A percentile compares a stretch with the other conserved stretches of the same genome.
phyloP scores from a whole-genome alignment of 2,329 filamentous ascomycete genomes.

The Claviceps digitariae region DNA sequence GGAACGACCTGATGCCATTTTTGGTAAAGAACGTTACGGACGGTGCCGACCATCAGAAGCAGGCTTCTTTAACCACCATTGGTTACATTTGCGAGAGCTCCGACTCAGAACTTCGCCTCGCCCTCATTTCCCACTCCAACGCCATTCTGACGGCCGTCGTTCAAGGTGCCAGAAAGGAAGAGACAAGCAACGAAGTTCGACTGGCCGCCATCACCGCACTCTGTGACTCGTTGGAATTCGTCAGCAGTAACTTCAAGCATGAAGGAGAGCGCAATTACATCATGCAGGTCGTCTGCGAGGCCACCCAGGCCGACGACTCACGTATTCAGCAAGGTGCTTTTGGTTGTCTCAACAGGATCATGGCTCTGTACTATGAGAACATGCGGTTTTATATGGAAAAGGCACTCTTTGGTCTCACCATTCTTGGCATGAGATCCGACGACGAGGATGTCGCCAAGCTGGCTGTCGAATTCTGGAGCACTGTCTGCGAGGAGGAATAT shows the following conservation, averaged over 20 bases:
- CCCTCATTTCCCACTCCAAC: conserved; percentile 79
- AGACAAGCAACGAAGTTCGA: conserved; percentile 80
- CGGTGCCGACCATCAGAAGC: conserved; percentile 79
- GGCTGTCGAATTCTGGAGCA: conserved; percentile 98
- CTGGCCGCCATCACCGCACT: conserved; percentile 87
- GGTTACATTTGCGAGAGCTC: conserved; percentile 97
- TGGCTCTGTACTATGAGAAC: conserved; percentile 97
- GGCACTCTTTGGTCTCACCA: conserved; percentile 91
- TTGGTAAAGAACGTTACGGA: conserved; percentile 88
- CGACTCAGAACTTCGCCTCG: conserved; percentile 70
- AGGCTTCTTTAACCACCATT: conserved; percentile 88
- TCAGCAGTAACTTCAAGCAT: conserved; percentile 96
- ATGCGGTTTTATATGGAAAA: conserved; percentile 99
- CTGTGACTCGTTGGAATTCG: conserved; percentile 93
- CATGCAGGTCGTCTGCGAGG: conserved; percentile 99
- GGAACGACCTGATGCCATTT: conserved; percentile 77
- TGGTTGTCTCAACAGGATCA: conserved; percentile 95
- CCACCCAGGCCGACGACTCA: conserved; percentile 82
- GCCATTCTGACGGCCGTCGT: conserved; percentile 96
- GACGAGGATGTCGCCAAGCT: conserved; percentile 98
- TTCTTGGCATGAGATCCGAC: conserved; percentile 95
- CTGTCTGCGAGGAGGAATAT: conserved; percentile 98
- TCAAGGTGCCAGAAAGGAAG: conserved; percentile 93
- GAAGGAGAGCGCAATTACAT: conserved; percentile 99
- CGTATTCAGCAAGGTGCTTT: conserved; percentile 94